These are phyloP conservation scores for Pichia phayaonensis DNA, from an alignment of 805 yeast species.

Conservation along the genomic window DNA sequence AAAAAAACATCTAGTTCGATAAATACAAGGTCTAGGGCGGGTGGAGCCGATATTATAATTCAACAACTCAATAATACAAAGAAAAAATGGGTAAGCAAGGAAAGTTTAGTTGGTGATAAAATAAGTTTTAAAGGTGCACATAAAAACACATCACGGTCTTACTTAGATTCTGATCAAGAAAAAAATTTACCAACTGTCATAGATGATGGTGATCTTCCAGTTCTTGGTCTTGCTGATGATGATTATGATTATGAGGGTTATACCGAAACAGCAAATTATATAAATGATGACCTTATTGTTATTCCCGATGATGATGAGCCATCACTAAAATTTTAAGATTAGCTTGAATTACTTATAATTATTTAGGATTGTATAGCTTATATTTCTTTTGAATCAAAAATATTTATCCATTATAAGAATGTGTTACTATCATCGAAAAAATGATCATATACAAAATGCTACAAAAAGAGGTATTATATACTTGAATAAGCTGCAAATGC, in stretches of 20 bases:
- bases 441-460: neutral
- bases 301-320: neutral
- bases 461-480: neutral
- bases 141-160: neutral
- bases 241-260: neutral
- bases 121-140: neutral
- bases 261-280: neutral
- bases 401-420: no score
- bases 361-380: no score
- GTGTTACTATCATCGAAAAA: neutral
- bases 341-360: neutral
- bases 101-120: neutral
- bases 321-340: neutral
- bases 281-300: neutral
- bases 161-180: neutral
- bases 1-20: neutral
- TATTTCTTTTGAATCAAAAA: no score
- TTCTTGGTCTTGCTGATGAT: neutral
- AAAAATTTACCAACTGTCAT: neutral
- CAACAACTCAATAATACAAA: neutral
- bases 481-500: constrained; percentile 5
- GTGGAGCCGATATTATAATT: neutral
- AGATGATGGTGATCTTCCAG: neutral
- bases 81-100: neutral
- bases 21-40: neutral